phyloP scores from a whole-genome alignment of 2,329 filamentous ascomycete genomes.

The Zasmidium angulare region DNA sequence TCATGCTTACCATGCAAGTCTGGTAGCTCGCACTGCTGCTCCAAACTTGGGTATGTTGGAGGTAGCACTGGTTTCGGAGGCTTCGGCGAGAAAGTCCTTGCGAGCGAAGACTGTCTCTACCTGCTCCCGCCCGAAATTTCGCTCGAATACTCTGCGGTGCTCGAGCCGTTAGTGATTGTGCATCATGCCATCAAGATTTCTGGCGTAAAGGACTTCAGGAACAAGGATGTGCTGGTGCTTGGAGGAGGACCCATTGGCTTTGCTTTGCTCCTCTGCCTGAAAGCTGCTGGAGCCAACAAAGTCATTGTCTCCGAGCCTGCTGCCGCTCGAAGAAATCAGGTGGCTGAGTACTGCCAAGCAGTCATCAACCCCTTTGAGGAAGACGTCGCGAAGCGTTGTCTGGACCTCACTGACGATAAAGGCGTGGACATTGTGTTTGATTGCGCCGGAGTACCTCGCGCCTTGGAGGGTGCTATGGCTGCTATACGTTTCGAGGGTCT shows the following conservation, averaged over 20 bases:
- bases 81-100: constrained; percentile 19
- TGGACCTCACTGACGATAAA: constrained; percentile 11
- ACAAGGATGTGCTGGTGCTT: constrained; percentile 21
- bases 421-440: constrained; percentile 28
- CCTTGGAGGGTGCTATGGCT: constrained; percentile 21
- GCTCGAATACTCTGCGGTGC: constrained; percentile 22
- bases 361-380: constrained; percentile 24
- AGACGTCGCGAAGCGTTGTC: constrained; percentile 18
- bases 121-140: constrained; percentile 17
- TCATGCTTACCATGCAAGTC: constrained; percentile 20
- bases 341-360: constrained; percentile 9
- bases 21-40: constrained; percentile 18
- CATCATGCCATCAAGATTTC: constrained; percentile 23
- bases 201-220: constrained; percentile 13
- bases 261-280: constrained; percentile 20
- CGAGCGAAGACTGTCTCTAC: constrained; percentile 14
- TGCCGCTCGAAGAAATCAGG: constrained; percentile 16
- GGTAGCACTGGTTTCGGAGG: constrained; percentile 23
- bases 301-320: constrained; percentile 24
- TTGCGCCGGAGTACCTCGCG: constrained; percentile 21
- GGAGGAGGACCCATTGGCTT: constrained; percentile 28
- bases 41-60: constrained; percentile 22
- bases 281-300: constrained; percentile 15
- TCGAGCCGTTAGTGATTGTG: constrained; percentile 26
- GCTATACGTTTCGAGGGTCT: constrained; percentile 20